phyloP scores from a whole-genome alignment of 306 rosid species.

The Fagus crenata region DNA sequence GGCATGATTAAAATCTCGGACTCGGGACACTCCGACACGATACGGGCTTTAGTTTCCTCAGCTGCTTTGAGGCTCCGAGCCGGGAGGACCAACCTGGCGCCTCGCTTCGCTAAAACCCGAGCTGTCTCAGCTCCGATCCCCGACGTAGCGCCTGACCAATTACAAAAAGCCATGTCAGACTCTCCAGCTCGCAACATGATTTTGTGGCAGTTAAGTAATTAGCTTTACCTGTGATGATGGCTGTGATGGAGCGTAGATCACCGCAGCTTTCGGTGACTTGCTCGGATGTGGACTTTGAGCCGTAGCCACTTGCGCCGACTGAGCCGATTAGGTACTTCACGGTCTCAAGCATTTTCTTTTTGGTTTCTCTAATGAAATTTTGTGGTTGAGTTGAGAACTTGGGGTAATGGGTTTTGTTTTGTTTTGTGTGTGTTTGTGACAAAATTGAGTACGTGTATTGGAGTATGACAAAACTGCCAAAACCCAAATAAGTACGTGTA shows the following conservation, averaged over 20 bases:
- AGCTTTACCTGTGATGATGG: constrained; percentile 71
- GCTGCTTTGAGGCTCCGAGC: constrained; percentile 72
- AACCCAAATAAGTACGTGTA: no score
- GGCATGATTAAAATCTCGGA: constrained; percentile 58
- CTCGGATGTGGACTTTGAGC: constrained; percentile 85
- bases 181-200: not conserved
- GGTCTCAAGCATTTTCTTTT: constrained; percentile 49
- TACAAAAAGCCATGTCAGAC: not conserved
- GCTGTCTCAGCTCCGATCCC: constrained; percentile 97
- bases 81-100: constrained; percentile 76
- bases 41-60: constrained; percentile 63
- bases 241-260: constrained; percentile 66
- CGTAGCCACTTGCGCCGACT: constrained; percentile 71
- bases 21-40: constrained; percentile 55
- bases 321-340: constrained; percentile 74
- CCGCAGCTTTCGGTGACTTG: constrained; percentile 47
- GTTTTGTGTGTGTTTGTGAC: no score
- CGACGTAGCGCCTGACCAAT: constrained; percentile 67
- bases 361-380: no score
- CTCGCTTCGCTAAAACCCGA: constrained; percentile 74
- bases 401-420: no score
- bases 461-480: no score
- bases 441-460: no score
- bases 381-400: no score
- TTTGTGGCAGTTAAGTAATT: no score